phyloP scores from a whole-genome alignment of 148 eudicot species.

The Suaeda aralocaspica region DNA sequence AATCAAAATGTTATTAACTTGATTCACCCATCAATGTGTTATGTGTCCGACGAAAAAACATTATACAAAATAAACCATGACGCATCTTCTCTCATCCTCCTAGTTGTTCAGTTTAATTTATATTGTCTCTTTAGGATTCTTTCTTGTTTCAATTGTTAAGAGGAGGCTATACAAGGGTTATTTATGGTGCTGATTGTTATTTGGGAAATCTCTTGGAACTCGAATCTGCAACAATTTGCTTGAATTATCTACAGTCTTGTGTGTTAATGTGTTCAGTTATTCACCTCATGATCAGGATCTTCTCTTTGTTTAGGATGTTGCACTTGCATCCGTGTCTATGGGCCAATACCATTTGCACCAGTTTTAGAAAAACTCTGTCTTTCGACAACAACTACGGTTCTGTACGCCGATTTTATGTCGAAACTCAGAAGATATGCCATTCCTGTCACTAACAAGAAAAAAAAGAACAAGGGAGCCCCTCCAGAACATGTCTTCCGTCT shows the following conservation, averaged over 20 bases:
- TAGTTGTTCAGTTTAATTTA: too few species aligned
- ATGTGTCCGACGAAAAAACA: too few species aligned
- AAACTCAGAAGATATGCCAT: constrained; percentile 77
- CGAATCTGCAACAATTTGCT: neutral
- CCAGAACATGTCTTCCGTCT: constrained; percentile 70
- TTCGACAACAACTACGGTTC: constrained; percentile 50
- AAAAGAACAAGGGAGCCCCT: constrained; percentile 55
- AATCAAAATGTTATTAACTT: too few species aligned
- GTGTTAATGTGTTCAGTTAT: neutral
- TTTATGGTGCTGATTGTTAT: neutral
- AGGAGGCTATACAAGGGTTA: too few species aligned
- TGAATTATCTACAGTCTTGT: neutral
- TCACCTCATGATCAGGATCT: neutral
- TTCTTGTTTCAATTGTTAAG: too few species aligned
- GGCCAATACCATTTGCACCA: constrained; percentile 79
- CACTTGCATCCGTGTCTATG: constrained; percentile 87
- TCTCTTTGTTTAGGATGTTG: constrained; percentile 59
- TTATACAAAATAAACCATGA: too few species aligned
- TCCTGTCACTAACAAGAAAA: constrained; percentile 51
- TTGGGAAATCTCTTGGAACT: neutral
- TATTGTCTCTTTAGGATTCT: too few species aligned
- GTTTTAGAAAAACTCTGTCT: constrained; percentile 74
- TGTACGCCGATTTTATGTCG: constrained; percentile 72
- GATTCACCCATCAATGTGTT: too few species aligned
- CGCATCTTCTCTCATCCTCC: too few species aligned